Evolutionary conservation across 1,284 basidiomycete species (phyloP), one percentile per base, ranked within the genome.

Genomic region (Mycosarcoma maydis): DNA sequence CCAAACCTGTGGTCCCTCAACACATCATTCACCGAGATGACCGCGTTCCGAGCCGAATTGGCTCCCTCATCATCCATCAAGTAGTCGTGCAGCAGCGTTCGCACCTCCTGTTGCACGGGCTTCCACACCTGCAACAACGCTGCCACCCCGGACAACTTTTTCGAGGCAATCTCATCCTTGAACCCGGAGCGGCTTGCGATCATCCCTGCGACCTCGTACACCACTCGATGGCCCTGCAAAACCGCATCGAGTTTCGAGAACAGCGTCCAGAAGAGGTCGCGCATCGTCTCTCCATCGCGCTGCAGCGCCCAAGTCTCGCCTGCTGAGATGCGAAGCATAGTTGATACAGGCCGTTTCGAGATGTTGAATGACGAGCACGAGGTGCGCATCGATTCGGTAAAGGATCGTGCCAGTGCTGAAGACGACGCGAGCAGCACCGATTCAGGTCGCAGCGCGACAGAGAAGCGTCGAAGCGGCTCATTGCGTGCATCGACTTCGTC

Each of bases 181-280:
- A 72, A 70, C 6, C 72, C 76, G 6, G 54, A 50, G 4, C 78
- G 55, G 27, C 48, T 48, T 8, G 72, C 57, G 32, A 81, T 74
- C 44, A 64, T 64, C 13, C 65, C 53, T 1, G 76, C 72, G 2
- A 98, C 91, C 82, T 98, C 96, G 77, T 91, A 94, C 1, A 96
- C 87, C 3, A 97, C 90, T 42, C 94, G 86, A 71, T 98, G 86
- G 9, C 94, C 92, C 82, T 98, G 94, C 30, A 92, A 86, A n/a
- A 98, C 91, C 19, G 96, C 96, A 76, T 94, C 90, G 48, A 99
- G 83, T 83, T 99, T 99, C 6, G 94, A 96, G 81, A 93, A 99
- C 16, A 97, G 82, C 4, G 96, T 98, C 94, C 95, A 98, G 83
- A 98, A 98, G 32, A 99, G 85, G 83, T 98, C 96, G 60, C 86